Percentiles rank a stretch among this genome's conserved stretches.
Evolutionary conservation across 2,329 filamentous ascomycete genomes (phyloP).

Genomic region (Juglanconis juglandina): DNA sequence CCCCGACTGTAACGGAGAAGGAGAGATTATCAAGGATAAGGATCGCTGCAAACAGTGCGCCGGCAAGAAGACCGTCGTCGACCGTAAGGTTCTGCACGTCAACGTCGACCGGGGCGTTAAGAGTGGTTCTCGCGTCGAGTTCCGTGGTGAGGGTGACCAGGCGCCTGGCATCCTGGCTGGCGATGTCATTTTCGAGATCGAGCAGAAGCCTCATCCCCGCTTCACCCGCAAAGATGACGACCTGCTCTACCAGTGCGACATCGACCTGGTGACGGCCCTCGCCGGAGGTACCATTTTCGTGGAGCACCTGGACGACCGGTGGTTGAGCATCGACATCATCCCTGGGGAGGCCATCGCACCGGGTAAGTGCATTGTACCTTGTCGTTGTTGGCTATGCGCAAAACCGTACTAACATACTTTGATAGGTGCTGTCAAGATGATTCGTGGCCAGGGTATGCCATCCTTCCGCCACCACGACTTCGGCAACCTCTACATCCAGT

Average conservation of each 20-base stretch:
- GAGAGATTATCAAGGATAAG: slow-evolving; percentile 93
- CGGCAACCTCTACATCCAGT: slow-evolving; percentile 96
- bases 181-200: slow-evolving; percentile 97
- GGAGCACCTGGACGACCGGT: slow-evolving; percentile 95
- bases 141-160: slow-evolving; percentile 94
- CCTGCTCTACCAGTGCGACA: slow-evolving; percentile 89
- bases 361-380: slow-evolving; percentile 54
- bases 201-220: slow-evolving; percentile 94
- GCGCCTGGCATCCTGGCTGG: slow-evolving; percentile 88
- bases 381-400: not conserved
- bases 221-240: slow-evolving; percentile 97
- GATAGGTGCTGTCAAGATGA: slow-evolving; percentile 83
- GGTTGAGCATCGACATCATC: slow-evolving; percentile 88
- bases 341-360: slow-evolving; percentile 93
- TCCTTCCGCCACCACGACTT: slow-evolving; percentile 91
- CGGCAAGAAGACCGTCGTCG: slow-evolving; percentile 96
- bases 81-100: slow-evolving; percentile 96
- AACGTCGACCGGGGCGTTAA: slow-evolving; percentile 94
- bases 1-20: slow-evolving; percentile 96
- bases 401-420: slow-evolving; percentile 20
- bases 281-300: slow-evolving; percentile 88
- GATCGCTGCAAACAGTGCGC: slow-evolving; percentile 95
- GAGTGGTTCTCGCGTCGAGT: slow-evolving; percentile 94
- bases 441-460: slow-evolving; percentile 96
- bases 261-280: slow-evolving; percentile 91